Evolutionary conservation across 495 filamentous ascomycete species (phyloP).

Genomic region (Saxophila tyrrhenica): DNA sequence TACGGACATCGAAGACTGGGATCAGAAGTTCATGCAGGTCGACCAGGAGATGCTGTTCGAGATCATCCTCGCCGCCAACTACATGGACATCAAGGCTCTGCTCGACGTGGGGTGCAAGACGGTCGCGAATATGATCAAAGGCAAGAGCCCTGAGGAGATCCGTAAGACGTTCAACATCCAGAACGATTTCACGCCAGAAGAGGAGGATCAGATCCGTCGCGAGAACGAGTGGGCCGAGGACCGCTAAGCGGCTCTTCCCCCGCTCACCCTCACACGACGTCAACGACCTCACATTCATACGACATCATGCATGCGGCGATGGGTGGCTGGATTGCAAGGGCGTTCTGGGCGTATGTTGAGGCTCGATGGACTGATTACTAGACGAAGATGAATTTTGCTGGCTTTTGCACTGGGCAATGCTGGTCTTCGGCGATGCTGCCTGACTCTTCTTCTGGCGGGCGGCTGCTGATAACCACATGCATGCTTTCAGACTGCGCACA

Average conservation of each 20-base stretch:
- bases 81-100: slow-evolving; percentile 71
- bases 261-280: neutral
- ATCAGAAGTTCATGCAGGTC: slow-evolving; percentile 99
- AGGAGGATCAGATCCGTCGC: slow-evolving; percentile 72
- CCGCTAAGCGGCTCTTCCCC: slow-evolving; percentile 9
- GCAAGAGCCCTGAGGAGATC: slow-evolving; percentile 71
- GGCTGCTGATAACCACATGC: neutral
- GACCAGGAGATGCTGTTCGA: slow-evolving; percentile 99
- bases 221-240: slow-evolving; percentile 84
- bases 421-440: neutral
- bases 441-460: too few species aligned
- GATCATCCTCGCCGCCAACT: slow-evolving; percentile 85
- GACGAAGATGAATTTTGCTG: neutral
- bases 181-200: slow-evolving; percentile 72
- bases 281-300: too few species aligned
- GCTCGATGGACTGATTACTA: too few species aligned
- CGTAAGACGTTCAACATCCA: slow-evolving; percentile 76
- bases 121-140: slow-evolving; percentile 80
- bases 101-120: slow-evolving; percentile 78
- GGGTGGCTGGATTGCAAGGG: too few species aligned
- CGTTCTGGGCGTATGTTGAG: too few species aligned
- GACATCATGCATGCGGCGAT: neutral
- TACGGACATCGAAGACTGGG: slow-evolving; percentile 98
- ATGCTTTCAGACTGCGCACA: too few species aligned
- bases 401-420: neutral